Evolutionary conservation across 768 basidiomycete species (phyloP).

Genomic region (Termitomyces sp.): DNA sequence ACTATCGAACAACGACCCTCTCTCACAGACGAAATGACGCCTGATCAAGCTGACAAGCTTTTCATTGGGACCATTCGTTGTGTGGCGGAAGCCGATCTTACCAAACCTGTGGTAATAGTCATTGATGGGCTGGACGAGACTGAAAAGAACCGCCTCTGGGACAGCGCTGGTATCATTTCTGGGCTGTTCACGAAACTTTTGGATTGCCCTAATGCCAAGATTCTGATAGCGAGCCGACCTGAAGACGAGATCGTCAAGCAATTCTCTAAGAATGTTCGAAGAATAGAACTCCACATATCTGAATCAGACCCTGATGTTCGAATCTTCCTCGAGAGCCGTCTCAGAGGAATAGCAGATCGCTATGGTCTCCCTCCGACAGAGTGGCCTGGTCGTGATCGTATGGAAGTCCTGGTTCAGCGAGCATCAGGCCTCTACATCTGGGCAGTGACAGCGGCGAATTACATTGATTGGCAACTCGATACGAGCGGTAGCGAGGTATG

Average conservation of each 20-base stretch:
- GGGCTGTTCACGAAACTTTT: slow-evolving; percentile 4
- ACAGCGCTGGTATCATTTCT: slow-evolving; percentile 11
- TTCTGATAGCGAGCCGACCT: slow-evolving; percentile 17
- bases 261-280: slow-evolving; percentile 2
- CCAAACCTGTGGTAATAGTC: slow-evolving; percentile 11
- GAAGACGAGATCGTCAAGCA: slow-evolving; percentile 15
- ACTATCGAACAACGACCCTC: slow-evolving; percentile 3
- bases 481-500: background rate
- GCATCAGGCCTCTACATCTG: slow-evolving; percentile 15
- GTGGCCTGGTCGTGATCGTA: slow-evolving; percentile 9
- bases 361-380: slow-evolving; percentile 1
- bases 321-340: background rate
- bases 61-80: slow-evolving; percentile 10
- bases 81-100: background rate
- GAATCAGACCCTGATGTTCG: slow-evolving; percentile 8
- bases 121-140: slow-evolving; percentile 20
- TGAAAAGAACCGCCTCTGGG: background rate
- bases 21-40: slow-evolving; percentile 4
- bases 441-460: slow-evolving; percentile 11
- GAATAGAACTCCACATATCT: background rate
- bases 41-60: slow-evolving; percentile 12
- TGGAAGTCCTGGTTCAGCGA: background rate
- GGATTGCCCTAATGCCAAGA: slow-evolving; percentile 9
- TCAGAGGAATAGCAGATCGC: slow-evolving; percentile 7
- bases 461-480: background rate